These are phyloP conservation scores for Botrytis deweyae DNA, from an alignment of 2,329 filamentous ascomycete species.

Conservation along the genomic window DNA sequence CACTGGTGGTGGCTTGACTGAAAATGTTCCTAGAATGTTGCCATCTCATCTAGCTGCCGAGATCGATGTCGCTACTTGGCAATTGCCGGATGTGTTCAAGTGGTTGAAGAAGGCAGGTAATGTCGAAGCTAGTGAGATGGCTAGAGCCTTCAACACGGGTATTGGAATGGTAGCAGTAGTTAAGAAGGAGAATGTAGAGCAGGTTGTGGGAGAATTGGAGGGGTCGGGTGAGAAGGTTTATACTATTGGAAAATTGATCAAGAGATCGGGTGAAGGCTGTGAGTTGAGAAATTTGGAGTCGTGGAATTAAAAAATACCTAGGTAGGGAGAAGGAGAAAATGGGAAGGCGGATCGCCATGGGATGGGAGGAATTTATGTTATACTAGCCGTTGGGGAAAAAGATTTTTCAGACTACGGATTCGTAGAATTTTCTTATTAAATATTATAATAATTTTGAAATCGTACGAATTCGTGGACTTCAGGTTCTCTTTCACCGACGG, in stretches of 20 bases:
- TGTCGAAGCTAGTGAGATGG: constrained; percentile 77
- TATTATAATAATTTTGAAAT: too few relatives aligned
- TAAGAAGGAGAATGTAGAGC: constrained; percentile 59
- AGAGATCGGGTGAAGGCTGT: constrained; percentile 58
- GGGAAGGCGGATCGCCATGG: neutral
- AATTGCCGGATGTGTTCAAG: constrained; percentile 73
- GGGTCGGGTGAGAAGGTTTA: constrained; percentile 74
- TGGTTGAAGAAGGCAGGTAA: constrained; percentile 79
- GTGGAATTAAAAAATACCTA: constrained; percentile 32
- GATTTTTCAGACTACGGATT: too few relatives aligned
- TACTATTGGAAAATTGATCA: constrained; percentile 69
- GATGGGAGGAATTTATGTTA: neutral
- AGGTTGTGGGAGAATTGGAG: constrained; percentile 60
- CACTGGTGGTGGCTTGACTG: constrained; percentile 86
- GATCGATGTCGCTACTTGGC: constrained; percentile 75
- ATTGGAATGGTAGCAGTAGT: constrained; percentile 93
- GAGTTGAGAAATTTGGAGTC: constrained; percentile 56
- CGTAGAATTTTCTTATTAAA: too few relatives aligned
- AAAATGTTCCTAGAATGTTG: constrained; percentile 94
- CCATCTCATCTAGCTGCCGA: constrained; percentile 75
- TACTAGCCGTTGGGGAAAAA: neutral
- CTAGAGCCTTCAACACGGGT: constrained; percentile 90
- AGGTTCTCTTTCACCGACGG: too few relatives aligned
- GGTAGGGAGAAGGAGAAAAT: neutral
- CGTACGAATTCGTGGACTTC: too few relatives aligned